Evolutionary conservation across 768 basidiomycete species (phyloP), one percentile per base, ranked within the genome.

Genomic region (Boletus fagicola): DNA sequence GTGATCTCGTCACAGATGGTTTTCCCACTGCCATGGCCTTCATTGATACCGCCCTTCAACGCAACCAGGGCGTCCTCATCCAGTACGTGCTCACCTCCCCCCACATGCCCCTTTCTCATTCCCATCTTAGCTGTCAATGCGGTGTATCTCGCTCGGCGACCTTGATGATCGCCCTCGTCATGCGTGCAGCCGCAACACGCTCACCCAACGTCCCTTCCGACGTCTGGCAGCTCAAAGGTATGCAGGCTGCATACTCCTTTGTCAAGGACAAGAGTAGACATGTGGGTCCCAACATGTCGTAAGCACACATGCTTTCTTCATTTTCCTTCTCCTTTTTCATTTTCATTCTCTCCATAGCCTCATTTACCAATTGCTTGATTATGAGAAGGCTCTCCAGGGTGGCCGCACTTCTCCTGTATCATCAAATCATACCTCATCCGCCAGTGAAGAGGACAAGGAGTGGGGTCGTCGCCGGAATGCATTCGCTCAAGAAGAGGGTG

Each of bases 221-320:
- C 60, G 83, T 92, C 7, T 88, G 86, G 85, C 81, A 83, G 10
- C 77, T 93, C 59, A 85, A 85, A 61, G 91, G 92, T 51, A 93
- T 93, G 91, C 91, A 95, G 68, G 88, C 84, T 39, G 90, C 94
- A 28, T 96, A 96, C 72, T 75, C 86, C 47, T 96, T 84, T 74
- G 93, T 95, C 43, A 94, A 95, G 73, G 82, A 87, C 68, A 94
- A 91, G 77, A 92, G 89, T 71, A 85, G 83, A 72, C 88, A 87
- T 77, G 83, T 92, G 56, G 90, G 94, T 20, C 94, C 94, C 53
- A 96, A 96, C 73, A 95, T 96, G 86, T 93, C 91, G 90, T 93
- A 77, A 74, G 92, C 86, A 38, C 53, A 46, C 57, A 63, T 65
- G 56, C 61, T 51, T 45, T 40, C 57, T 57, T 66, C 62, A 69